Base-by-base conservation (phyloP, 1,139 yeast genomes). In the Kodamaea alishanica region DNA sequence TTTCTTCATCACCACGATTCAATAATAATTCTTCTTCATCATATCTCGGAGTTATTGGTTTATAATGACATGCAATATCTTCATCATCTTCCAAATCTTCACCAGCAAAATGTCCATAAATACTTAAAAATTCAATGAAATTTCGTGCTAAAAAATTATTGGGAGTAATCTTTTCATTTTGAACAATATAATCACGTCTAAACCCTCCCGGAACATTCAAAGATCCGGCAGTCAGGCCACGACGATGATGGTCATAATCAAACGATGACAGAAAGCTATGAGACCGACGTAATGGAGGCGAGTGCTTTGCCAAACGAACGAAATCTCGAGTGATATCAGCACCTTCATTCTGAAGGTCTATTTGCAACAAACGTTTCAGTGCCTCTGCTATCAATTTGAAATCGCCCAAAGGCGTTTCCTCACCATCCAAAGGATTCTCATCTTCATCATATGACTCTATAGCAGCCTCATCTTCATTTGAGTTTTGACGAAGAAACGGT, bases 71-170 rank as follows among this genome's bases (percentile, higher is more conserved):
- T 0, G 79, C 79, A 31, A 66, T 61, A 37, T 66, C 76, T 42
- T 82, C 85, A 46, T 82, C 90, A 52, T 79, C 84, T 50, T 82
- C 88, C 43, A 84, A 72, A 32, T 80, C 77, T 61, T 84, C 94
- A 50, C 94, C 94, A 1, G 92, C 92, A 61, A 84, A 84, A 65
- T 84, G 90, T 4, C 94, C 94, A 56, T 84, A 84, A 8, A 84
- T 72, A 48, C 84, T 79, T 37, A 84, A 65, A 53, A 84, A 84
- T 55, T 84, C 94, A 48, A 84, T 68, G 48, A 84, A 84, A 56
- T 84, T 84, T 39, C 76, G 70, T 1, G 92, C 81, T 35, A 84
- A 57, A 45, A 81, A 71, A 15, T 15, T 15, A 26, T 78, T 63
- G 9, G 75, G 70, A 6, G 52, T 48, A 45, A 45, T 63, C 37